Conservation (phyloP, 1,284 basidiomycete species). For the Fomitopsis betulina region DNA sequence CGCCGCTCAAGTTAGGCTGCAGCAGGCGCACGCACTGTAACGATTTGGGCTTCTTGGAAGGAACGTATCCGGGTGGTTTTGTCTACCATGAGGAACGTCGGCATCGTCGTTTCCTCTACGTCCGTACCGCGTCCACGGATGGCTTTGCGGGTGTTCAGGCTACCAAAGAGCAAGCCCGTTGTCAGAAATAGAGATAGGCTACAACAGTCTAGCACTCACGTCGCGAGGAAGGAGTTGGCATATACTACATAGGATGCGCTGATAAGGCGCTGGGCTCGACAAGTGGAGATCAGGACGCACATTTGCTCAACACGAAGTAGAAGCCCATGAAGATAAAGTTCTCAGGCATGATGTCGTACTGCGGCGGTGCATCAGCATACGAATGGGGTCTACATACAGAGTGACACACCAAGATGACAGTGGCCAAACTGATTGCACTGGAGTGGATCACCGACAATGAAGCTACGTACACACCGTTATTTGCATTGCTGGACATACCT, state of each 20-base stretch:
- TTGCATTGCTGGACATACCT: conserved; percentile 34
- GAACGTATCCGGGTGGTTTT: conserved; percentile 17
- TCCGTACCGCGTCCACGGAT: conserved; percentile 42
- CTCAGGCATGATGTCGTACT: conserved; percentile 53
- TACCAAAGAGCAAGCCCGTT: conserved; percentile 13
- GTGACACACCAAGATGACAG: conserved; percentile 47
- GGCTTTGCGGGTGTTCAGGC: conserved; percentile 40
- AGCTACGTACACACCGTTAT: neutral
- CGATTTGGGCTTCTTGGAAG: neutral
- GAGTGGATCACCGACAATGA: neutral
- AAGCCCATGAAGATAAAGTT: conserved; percentile 56
- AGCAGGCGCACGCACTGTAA: neutral
- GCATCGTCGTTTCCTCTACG: conserved; percentile 30
- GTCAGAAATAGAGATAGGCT: neutral
- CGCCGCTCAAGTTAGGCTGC: neutral
- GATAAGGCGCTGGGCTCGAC: neutral
- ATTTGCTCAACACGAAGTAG: conserved; percentile 62
- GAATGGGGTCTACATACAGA: neutral
- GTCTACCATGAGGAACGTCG: conserved; percentile 40
- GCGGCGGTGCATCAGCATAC: conserved; percentile 1
- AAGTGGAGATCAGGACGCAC: conserved; percentile 28
- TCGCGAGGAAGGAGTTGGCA: conserved; percentile 62
- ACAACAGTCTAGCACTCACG: conserved; percentile 36
- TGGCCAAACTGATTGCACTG: conserved; percentile 55
- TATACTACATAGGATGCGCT: conserved; percentile 41